Evolutionary conservation across 2,329 filamentous ascomycete species (phyloP).

Genomic region (Epichloe amarillans): DNA sequence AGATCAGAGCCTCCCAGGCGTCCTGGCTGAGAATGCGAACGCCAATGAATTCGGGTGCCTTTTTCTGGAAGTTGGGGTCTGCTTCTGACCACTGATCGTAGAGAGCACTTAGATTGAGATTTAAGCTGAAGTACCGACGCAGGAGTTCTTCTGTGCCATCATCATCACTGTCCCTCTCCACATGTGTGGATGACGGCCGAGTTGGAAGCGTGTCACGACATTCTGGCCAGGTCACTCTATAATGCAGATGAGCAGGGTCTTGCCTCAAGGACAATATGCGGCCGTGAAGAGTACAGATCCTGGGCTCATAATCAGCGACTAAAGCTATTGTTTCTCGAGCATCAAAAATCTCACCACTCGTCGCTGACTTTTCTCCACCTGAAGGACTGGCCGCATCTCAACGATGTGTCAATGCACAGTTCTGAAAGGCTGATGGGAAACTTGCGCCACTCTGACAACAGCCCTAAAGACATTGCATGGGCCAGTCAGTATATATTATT

Average conservation of each 20-base stretch:
- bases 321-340: background rate
- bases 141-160: slow-evolving; percentile 66
- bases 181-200: slow-evolving; percentile 2
- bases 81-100: slow-evolving; percentile 79
- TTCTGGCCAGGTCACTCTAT: slow-evolving; percentile 53
- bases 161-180: slow-evolving; percentile 14
- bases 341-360: slow-evolving; percentile 51
- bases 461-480: slow-evolving; percentile 26
- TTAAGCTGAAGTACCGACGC: slow-evolving; percentile 75
- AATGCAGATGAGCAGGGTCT: slow-evolving; percentile 66
- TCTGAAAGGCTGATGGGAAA: slow-evolving; percentile 72
- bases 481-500: background rate
- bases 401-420: slow-evolving; percentile 84
- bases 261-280: slow-evolving; percentile 77
- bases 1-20: slow-evolving; percentile 85
- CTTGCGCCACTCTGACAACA: slow-evolving; percentile 71
- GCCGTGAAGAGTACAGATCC: slow-evolving; percentile 73
- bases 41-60: slow-evolving; percentile 76
- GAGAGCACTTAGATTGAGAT: slow-evolving; percentile 58
- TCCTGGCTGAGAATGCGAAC: slow-evolving; percentile 89
- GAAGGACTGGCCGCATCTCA: slow-evolving; percentile 93
- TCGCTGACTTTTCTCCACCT: slow-evolving; percentile 79
- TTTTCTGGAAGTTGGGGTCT: slow-evolving; percentile 79
- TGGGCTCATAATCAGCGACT: slow-evolving; percentile 15
- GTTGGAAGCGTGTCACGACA: slow-evolving; percentile 6